Evolutionary conservation across 768 basidiomycete species (phyloP), one percentile per base, ranked within the genome.

Genomic region (Boletus reticulatus): DNA sequence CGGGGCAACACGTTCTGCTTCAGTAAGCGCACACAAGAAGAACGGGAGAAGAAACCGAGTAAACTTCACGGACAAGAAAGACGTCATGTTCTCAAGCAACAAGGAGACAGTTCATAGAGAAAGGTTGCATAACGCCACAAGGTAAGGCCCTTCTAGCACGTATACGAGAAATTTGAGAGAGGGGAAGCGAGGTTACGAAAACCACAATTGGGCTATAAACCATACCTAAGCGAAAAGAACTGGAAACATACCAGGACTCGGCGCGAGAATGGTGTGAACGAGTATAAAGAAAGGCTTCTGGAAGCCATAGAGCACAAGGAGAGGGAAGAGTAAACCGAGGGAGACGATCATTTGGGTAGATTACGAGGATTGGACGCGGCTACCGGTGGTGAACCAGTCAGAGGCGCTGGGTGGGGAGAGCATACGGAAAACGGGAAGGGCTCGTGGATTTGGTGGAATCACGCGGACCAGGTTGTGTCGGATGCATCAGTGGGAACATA

Each of bases 341-440:
- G 67, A 51, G n/a, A 69, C 53, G 22, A 70, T 62, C 67, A 68
- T 67, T 19, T 36, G 41, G 13, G 14, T 7, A 6, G 19, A n/a
- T 51, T 22, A 12, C 17, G 7, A 22, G 47, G 22, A 39, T 3
- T 12, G 19, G 32, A 50, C 36, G 24, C 50, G 22, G 22, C 22
- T 22, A 22, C 22, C 3, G 22, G 36, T 5, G 36, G 16, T 13
- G 36, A 37, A 12, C 11, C 34, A 36, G 34, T 10, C 3, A 22
- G 22, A 10, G 34, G 14, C 36, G 16, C 6, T 13, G 14, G 4
- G 36, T 0, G 16, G 11, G 14, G 34, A 37, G 16, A 16, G 12
- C 36, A 5, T 13, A 16, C 16, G 4, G 36, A 36, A 27, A 27
- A 8, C 27, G 27, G 27, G 8, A 27, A 27, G 8, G 3, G 27